Conservation (phyloP, 768 basidiomycete genomes). For the Xanthoconium purpureum region DNA sequence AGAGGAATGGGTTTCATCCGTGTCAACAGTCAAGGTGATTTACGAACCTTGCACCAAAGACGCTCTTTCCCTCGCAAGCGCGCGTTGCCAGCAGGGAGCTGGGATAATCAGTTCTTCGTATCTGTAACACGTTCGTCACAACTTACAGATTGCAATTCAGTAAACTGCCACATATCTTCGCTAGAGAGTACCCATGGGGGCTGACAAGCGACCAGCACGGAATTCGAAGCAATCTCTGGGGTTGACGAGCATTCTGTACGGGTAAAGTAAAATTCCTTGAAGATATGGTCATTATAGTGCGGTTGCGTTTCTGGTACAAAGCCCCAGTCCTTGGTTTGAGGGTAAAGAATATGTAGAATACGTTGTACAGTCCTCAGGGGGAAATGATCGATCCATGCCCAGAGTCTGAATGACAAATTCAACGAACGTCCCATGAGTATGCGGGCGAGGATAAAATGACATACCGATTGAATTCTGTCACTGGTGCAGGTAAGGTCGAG, state of each 20-base stretch:
- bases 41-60: constrained; percentile 57
- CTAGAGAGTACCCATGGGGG: constrained; percentile 56
- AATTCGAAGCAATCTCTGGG: constrained; percentile 29
- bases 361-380: constrained; percentile 34
- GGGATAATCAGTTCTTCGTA: background rate
- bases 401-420: constrained; percentile 19
- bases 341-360: constrained; percentile 43
- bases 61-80: constrained; percentile 50
- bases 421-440: background rate
- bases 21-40: background rate
- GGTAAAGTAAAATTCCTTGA: constrained; percentile 47
- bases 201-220: constrained; percentile 55
- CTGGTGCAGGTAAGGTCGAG: constrained; percentile 26
- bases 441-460: background rate
- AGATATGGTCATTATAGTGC: constrained; percentile 39
- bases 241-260: constrained; percentile 18
- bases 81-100: constrained; percentile 33
- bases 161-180: constrained; percentile 54
- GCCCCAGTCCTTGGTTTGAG: constrained; percentile 41
- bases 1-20: constrained; percentile 6
- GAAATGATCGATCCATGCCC: constrained; percentile 33
- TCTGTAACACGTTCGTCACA: background rate
- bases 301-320: constrained; percentile 37
- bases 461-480: constrained; percentile 33
- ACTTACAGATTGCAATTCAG: constrained; percentile 35